phyloP scores from a whole-genome alignment of 1,284 basidiomycete genomes.

The Ceratobasidium sp. region DNA sequence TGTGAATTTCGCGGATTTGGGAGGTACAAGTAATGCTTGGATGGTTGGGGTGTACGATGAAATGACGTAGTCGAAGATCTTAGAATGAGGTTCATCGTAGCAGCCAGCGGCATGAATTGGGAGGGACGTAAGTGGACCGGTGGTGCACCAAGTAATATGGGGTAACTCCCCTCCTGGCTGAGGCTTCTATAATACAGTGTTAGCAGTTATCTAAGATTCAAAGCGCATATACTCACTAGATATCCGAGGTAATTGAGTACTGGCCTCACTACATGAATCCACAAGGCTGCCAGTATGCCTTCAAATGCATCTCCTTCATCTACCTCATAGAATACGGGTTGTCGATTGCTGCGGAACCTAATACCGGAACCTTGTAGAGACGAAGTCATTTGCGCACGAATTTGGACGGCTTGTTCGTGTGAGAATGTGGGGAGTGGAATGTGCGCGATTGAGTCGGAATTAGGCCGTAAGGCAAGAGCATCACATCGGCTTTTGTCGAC shows the following conservation, averaged over 20 bases:
- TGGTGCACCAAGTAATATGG: neutral
- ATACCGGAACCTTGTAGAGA: neutral
- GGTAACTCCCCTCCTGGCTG: neutral
- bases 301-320: neutral
- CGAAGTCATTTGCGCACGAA: too few species aligned
- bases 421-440: neutral
- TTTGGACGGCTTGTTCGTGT: neutral
- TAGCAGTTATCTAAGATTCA: neutral
- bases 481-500: constrained; percentile 7
- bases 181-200: neutral
- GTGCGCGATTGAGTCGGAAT: neutral
- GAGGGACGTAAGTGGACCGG: neutral
- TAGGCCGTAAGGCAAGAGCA: neutral
- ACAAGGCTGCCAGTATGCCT: neutral
- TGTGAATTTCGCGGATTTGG: neutral
- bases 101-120: neutral
- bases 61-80: neutral
- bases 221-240: constrained; percentile 2
- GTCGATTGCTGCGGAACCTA: neutral
- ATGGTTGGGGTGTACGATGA: neutral
- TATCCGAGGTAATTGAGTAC: neutral
- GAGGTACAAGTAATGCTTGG: neutral
- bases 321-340: neutral
- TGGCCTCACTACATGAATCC: neutral
- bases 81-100: neutral